These are phyloP conservation scores for Handroanthus guayacan DNA, from an alignment of 257 asterid genomes.

Conservation along the genomic window DNA sequence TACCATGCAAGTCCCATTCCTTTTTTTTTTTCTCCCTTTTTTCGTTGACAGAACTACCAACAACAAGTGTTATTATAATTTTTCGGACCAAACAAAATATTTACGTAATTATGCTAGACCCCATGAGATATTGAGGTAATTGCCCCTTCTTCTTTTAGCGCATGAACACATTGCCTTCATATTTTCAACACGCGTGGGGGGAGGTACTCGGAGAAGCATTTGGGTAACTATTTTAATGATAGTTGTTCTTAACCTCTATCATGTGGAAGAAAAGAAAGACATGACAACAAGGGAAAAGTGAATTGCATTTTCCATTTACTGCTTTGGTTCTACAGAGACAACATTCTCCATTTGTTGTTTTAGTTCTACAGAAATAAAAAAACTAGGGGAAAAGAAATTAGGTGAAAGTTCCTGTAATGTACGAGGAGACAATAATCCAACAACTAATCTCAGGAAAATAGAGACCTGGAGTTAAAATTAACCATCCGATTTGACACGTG, in stretches of 20 bases:
- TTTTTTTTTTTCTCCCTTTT: no score
- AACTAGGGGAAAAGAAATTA: neutral
- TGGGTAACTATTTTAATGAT: neutral
- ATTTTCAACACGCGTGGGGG: no score
- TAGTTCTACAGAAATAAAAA: neutral
- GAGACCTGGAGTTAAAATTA: neutral
- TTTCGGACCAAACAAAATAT: no score
- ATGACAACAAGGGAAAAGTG: neutral
- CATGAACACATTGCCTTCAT: no score
- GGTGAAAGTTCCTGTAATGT: slow-evolving; percentile 22
- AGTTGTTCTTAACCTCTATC: neutral
- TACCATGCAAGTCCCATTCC: no score
- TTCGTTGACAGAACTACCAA: no score
- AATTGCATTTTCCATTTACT: neutral
- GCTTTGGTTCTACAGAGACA: neutral
- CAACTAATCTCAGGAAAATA: neutral
- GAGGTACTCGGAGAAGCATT: neutral
- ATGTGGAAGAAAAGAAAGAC: neutral
- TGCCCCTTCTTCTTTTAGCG: no score
- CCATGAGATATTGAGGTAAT: no score
- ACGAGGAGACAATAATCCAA: neutral
- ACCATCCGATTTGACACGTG: no score
- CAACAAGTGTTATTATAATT: no score
- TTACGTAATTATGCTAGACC: no score
- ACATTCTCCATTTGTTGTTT: neutral